phyloP scores from a whole-genome alignment of 257 asterid species.

The Sherardia arvensis region DNA sequence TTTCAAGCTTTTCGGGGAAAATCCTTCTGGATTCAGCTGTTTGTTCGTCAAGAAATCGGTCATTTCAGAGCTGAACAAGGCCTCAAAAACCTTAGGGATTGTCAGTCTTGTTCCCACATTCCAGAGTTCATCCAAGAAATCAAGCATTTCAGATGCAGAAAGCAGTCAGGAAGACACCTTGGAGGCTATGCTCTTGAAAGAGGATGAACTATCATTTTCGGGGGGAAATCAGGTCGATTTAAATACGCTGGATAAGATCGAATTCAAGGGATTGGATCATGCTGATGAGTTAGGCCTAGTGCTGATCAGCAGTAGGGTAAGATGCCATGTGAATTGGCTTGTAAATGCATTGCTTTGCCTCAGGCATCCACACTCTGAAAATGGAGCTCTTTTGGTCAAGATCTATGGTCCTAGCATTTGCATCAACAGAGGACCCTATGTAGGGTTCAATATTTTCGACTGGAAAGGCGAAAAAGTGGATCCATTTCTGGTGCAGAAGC shows the following conservation, averaged over 20 bases:
- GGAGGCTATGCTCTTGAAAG: not conserved
- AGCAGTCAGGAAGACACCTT: slow-evolving; percentile 4
- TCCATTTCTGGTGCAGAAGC: slow-evolving; percentile 60
- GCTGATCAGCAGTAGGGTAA: slow-evolving; percentile 45
- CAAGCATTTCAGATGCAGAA: slow-evolving; percentile 2
- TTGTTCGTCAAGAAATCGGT: slow-evolving; percentile 56
- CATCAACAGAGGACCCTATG: slow-evolving; percentile 50
- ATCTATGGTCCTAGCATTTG: slow-evolving; percentile 60
- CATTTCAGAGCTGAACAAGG: slow-evolving; percentile 21
- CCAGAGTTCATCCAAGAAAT: slow-evolving; percentile 9
- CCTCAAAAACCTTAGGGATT: slow-evolving; percentile 39
- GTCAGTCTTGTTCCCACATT: slow-evolving; percentile 41
- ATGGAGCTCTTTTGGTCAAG: slow-evolving; percentile 33
- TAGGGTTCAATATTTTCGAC: slow-evolving; percentile 68
- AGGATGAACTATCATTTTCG: slow-evolving; percentile 15
- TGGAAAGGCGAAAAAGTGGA: slow-evolving; percentile 77
- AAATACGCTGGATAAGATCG: slow-evolving; percentile 3
- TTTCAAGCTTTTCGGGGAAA: slow-evolving; percentile 68
- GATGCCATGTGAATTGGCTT: slow-evolving; percentile 56
- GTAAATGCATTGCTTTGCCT: slow-evolving; percentile 53
- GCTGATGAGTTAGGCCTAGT: slow-evolving; percentile 64
- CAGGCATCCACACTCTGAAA: slow-evolving; percentile 53
- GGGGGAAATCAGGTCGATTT: slow-evolving; percentile 2
- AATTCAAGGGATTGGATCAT: slow-evolving; percentile 55
- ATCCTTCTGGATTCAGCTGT: slow-evolving; percentile 79